These are phyloP conservation scores for Mycena crocata DNA, from an alignment of 768 basidiomycete species.

Conservation along the genomic window DNA sequence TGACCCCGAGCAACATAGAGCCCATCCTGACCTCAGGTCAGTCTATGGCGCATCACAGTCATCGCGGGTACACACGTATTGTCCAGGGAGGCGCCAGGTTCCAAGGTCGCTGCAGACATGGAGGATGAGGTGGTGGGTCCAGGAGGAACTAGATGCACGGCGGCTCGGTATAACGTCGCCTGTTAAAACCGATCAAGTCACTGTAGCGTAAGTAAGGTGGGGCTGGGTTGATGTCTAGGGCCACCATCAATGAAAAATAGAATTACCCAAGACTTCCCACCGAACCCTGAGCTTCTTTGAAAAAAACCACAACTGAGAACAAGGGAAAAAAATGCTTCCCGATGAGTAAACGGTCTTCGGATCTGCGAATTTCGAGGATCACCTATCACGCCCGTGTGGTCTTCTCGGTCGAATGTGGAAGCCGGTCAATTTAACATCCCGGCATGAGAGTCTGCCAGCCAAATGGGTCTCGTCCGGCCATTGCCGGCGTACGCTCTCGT, in stretches of 20 bases:
- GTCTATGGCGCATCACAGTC: background rate
- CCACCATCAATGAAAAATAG: background rate
- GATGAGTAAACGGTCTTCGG: no score
- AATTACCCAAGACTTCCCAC: conserved; percentile 8
- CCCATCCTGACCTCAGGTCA: conserved; percentile 49
- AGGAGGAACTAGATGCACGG: conserved; percentile 1
- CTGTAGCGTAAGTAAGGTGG: conserved; percentile 2
- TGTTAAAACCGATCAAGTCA: conserved; percentile 17
- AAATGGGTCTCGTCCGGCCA: no score
- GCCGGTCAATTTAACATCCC: no score
- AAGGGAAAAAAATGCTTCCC: background rate
- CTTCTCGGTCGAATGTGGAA: no score
- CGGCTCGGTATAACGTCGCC: background rate
- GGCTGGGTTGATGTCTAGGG: background rate
- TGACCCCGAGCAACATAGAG: conserved; percentile 56
- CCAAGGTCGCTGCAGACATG: conserved; percentile 41
- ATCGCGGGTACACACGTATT: conserved; percentile 40
- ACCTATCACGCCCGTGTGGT: no score
- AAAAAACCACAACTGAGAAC: background rate
- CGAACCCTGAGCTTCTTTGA: background rate
- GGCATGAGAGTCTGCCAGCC: no score
- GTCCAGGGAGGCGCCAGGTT: conserved; percentile 43
- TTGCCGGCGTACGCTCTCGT: no score
- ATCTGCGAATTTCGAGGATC: no score
- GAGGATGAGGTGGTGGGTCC: conserved; percentile 3